A percentile compares a stretch with the other conserved stretches of the same genome.
Conservation (phyloP, 1,284 basidiomycete species). For the Neonothopanus nambi region DNA sequence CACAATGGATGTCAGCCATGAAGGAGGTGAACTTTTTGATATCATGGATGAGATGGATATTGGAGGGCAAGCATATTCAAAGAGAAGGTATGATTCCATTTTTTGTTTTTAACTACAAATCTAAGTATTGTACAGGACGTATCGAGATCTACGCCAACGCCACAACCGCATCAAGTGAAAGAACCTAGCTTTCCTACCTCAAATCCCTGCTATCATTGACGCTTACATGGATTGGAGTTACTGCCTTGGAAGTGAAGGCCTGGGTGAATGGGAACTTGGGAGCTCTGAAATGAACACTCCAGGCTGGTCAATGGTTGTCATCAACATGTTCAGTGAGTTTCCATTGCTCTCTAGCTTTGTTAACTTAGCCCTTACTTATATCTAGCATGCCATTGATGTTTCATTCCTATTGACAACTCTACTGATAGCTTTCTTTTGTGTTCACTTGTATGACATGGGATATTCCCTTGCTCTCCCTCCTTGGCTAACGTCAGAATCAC, state of each 20-base stretch:
- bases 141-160: slow-evolving; percentile 4
- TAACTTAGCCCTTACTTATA: background rate
- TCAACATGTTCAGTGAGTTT: slow-evolving; percentile 5
- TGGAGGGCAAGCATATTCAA: background rate
- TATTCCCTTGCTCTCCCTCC: slow-evolving; percentile 14
- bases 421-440: background rate
- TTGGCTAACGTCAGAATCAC: slow-evolving; percentile 13
- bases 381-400: background rate
- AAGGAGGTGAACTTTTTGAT: slow-evolving; percentile 8
- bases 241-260: background rate
- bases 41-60: background rate
- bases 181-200: slow-evolving; percentile 1
- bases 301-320: background rate
- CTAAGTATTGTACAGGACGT: background rate
- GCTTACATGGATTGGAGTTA: slow-evolving; percentile 9
- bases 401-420: background rate
- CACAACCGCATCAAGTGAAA: slow-evolving; percentile 5
- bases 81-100: background rate
- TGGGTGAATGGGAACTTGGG: background rate
- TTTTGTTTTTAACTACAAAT: background rate
- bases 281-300: background rate
- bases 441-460: slow-evolving; percentile 11
- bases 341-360: background rate
- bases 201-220: slow-evolving; percentile 3
- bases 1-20: slow-evolving; percentile 8